Base-by-base conservation (phyloP, 2,329 filamentous ascomycete genomes). In the Ceratocystis cubensis region DNA sequence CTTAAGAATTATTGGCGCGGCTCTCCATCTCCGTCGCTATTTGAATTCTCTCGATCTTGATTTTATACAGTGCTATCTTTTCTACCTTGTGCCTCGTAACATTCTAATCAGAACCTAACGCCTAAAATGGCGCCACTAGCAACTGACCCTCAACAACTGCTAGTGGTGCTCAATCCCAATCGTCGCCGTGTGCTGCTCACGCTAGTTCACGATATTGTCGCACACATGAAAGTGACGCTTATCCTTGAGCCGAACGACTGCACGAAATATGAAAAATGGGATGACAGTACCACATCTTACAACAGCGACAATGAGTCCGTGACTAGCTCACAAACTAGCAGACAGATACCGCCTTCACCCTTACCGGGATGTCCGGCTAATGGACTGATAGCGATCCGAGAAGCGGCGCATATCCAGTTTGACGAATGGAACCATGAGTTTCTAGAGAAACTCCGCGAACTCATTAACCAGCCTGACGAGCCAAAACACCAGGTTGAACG, bases 201-300 rank as follows among this genome's bases (percentile, higher is more conserved):
- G 61, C 78, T 85, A 22, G 75, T 82, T 28, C 73, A 76, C 61
- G 78, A 82, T 48, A 81, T 84, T 71, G 78, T 76, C n/a, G 72
- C 73, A n/a, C 78, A 79, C 68, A 84, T 85, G 80, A 78, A 79
- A 57, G 76, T 77, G 1, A 78, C 83, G 69, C 72, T 84, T 15
- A 75, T 82, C 67, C 64, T 56, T 46, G 64, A 53, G 45, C 65
- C 68, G n/a, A 63, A 67, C 17, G 67, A 69, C 15, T 25, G 56
- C 56, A n/a, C 56, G 7, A 59, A 59, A 59, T 59, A 33, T 20
- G 56, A n/a, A 37, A 48, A 48, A 20, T 69, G 69, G n/a, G 67
- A 61, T 50, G 65, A 69, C 48, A 44, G 64, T 44, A 50, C 64
- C 62, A 68, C 65, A 33, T 25, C 67, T 15, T 59, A 67, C 37